Evolutionary conservation across 331 rosid species (phyloP).

Genomic region (Quercus tomentella): DNA sequence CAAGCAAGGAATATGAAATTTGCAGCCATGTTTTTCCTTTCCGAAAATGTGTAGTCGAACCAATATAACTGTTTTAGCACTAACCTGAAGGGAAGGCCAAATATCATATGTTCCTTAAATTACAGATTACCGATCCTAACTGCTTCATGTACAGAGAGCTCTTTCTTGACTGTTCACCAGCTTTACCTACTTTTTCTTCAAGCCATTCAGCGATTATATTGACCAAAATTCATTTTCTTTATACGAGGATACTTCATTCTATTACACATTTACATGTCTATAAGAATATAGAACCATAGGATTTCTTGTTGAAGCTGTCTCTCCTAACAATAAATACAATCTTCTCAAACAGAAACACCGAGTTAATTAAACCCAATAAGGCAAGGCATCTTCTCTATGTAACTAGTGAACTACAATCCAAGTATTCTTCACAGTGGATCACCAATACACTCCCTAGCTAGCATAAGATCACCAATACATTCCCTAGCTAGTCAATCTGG

Average conservation of each 20-base stretch:
- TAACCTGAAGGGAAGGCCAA: no score
- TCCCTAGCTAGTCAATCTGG: background rate
- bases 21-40: background rate
- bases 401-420: constrained; percentile 25
- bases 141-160: constrained; percentile 27
- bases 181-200: constrained; percentile 50
- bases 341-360: constrained; percentile 46
- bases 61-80: no score
- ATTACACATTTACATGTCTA: constrained; percentile 28
- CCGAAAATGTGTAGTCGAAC: background rate
- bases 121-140: constrained; percentile 10
- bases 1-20: background rate
- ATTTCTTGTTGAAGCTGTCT: constrained; percentile 35
- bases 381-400: constrained; percentile 22
- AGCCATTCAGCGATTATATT: constrained; percentile 21
- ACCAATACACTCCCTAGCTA: constrained; percentile 13
- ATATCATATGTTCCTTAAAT: background rate
- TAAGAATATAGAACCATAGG: background rate
- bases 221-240: constrained; percentile 30
- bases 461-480: constrained; percentile 17
- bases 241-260: constrained; percentile 34
- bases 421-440: constrained; percentile 23
- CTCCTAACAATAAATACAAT: constrained; percentile 46
- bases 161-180: constrained; percentile 56
- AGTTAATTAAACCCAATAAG: constrained; percentile 15